phyloP scores from a whole-genome alignment of 176 grass and related monocot genomes.

The Oryza australiensis region DNA sequence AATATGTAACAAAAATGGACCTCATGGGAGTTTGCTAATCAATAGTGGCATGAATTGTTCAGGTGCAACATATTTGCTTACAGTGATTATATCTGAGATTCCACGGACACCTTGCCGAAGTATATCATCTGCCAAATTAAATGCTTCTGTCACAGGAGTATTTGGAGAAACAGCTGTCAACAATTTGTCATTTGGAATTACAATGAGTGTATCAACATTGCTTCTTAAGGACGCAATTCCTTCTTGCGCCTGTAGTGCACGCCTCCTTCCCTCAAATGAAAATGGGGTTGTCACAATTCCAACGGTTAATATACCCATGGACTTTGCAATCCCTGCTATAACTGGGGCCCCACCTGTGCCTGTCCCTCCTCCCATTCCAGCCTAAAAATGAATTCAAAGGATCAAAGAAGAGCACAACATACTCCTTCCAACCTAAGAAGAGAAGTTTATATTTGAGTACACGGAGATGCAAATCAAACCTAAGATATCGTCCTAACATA shows the following conservation, averaged over 20 bases:
- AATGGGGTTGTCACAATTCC: constrained; percentile 86
- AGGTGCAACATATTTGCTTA: background rate
- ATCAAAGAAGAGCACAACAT: background rate
- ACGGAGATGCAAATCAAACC: background rate
- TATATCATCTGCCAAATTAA: constrained; percentile 90
- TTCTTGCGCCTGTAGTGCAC: constrained; percentile 83
- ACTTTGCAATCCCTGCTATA: constrained; percentile 77
- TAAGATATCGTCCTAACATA: background rate
- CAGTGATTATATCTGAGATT: constrained; percentile 42
- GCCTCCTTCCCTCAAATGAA: constrained; percentile 79
- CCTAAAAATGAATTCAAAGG: constrained; percentile 44
- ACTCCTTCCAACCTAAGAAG: constrained; percentile 6
- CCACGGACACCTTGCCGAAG: constrained; percentile 79
- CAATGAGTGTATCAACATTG: constrained; percentile 87
- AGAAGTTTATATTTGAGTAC: background rate
- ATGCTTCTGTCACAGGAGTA: constrained; percentile 79
- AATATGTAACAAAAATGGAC: background rate
- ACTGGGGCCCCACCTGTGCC: constrained; percentile 77
- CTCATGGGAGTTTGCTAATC: background rate
- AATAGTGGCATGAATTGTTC: background rate
- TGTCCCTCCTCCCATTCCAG: constrained; percentile 88
- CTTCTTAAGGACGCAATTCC: constrained; percentile 74
- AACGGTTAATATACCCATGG: constrained; percentile 85
- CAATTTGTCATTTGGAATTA: constrained; percentile 91
- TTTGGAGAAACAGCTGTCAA: constrained; percentile 79